phyloP scores from a whole-genome alignment of 2,329 filamentous ascomycete species.

The Orbilia quercus region DNA sequence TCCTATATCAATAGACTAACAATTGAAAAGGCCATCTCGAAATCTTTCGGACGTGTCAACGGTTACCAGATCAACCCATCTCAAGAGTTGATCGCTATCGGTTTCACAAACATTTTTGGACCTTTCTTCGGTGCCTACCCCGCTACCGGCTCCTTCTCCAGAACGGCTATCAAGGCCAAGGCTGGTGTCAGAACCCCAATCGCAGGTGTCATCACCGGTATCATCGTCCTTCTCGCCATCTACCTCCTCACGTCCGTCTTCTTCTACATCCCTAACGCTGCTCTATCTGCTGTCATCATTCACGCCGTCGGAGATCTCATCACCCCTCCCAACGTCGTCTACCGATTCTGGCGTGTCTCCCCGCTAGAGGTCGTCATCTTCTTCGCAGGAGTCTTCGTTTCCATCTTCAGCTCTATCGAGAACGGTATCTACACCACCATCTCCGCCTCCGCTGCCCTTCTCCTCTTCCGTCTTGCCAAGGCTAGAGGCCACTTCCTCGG shows the following conservation, averaged over 20 bases:
- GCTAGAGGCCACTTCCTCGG: constrained; percentile 86
- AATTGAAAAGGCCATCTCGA: constrained; percentile 74
- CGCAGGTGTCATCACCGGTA: constrained; percentile 85
- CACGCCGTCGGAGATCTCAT: constrained; percentile 94
- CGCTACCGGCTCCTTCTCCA: constrained; percentile 92
- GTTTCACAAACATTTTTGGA: constrained; percentile 86
- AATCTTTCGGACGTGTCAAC: constrained; percentile 94
- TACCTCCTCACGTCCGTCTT: constrained; percentile 90
- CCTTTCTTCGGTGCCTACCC: constrained; percentile 93
- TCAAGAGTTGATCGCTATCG: constrained; percentile 94
- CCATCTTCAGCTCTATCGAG: constrained; percentile 88
- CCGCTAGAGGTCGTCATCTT: constrained; percentile 92
- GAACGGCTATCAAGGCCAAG: constrained; percentile 97
- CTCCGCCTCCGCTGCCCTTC: constrained; percentile 77
- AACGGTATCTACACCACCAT: constrained; percentile 92
- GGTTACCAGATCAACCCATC: constrained; percentile 96
- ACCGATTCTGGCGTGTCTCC: constrained; percentile 94
- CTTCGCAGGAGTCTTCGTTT: constrained; percentile 90
- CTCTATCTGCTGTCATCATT: constrained; percentile 88
- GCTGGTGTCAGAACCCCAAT: constrained; percentile 92
- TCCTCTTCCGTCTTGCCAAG: constrained; percentile 85
- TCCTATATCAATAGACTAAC: neutral
- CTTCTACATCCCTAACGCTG: constrained; percentile 88
- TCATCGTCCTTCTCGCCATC: constrained; percentile 87
- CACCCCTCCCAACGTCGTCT: constrained; percentile 88